These are phyloP conservation scores for Tremellales sp. DNA, from an alignment of 1,284 basidiomycete genomes.

Conservation along the genomic window DNA sequence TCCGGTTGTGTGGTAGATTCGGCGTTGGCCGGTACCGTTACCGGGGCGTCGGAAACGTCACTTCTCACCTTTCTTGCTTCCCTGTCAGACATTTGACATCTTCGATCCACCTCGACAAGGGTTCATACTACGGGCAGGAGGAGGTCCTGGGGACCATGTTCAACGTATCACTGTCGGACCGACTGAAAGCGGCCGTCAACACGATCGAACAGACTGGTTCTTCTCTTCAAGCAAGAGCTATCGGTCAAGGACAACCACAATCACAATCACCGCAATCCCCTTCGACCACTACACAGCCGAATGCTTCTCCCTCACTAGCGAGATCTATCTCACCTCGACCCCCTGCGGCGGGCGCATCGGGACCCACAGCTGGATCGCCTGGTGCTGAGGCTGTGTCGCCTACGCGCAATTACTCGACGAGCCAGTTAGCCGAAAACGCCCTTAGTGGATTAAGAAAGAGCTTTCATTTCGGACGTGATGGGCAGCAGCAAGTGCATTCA, in stretches of 20 bases:
- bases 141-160: conserved; percentile 32
- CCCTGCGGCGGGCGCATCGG: neutral
- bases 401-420: conserved; percentile 7
- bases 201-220: conserved; percentile 37
- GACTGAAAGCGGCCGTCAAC: conserved; percentile 43
- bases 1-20: too few relatives aligned
- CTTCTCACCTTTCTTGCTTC: too few relatives aligned
- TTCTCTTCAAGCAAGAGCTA: conserved; percentile 31
- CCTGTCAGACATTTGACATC: too few relatives aligned
- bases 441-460: conserved; percentile 31
- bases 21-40: too few relatives aligned
- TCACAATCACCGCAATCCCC: conserved; percentile 5
- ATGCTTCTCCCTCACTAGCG: neutral
- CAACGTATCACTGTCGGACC: conserved; percentile 32
- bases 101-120: too few relatives aligned
- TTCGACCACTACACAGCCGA: conserved; percentile 1
- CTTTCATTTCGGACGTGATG: conserved; percentile 21
- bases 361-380: neutral
- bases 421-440: conserved; percentile 37
- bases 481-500: neutral
- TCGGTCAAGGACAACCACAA: conserved; percentile 17
- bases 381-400: conserved; percentile 2
- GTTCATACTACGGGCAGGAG: too few relatives aligned
- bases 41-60: too few relatives aligned
- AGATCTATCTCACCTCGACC: neutral